phyloP scores from a whole-genome alignment of 768 basidiomycete species.

The Lactarius indigo region DNA sequence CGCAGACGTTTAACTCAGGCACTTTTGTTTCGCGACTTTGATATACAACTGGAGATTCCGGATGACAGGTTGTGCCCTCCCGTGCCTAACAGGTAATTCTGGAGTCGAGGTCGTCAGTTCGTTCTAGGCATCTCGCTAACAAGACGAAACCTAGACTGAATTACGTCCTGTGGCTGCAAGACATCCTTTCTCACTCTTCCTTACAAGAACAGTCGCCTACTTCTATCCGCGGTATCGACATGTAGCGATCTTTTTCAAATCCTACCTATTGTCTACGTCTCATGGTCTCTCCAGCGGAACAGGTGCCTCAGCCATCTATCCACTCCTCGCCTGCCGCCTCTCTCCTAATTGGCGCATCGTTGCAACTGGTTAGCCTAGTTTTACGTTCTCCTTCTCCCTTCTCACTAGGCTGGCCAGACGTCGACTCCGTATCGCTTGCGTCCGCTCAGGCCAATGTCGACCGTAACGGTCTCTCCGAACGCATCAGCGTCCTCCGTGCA shows the following conservation, averaged over 20 bases:
- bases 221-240: constrained; percentile 58
- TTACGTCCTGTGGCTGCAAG: constrained; percentile 83
- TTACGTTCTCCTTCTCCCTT: background rate
- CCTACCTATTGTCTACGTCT: background rate
- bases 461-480: constrained; percentile 49
- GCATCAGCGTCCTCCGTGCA: constrained; percentile 47
- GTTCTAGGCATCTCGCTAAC: background rate
- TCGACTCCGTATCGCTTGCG: constrained; percentile 59
- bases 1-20: constrained; percentile 75
- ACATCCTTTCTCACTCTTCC: constrained; percentile 38
- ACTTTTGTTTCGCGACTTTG: constrained; percentile 72
- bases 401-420: constrained; percentile 43
- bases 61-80: constrained; percentile 82
- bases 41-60: constrained; percentile 57
- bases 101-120: background rate
- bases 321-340: constrained; percentile 62
- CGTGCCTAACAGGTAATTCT: constrained; percentile 38
- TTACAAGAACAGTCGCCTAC: constrained; percentile 1
- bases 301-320: constrained; percentile 87
- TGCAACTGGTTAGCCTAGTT: constrained; percentile 55
- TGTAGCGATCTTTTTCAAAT: constrained; percentile 45
- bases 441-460: constrained; percentile 57
- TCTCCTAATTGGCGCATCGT: constrained; percentile 54
- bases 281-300: constrained; percentile 60
- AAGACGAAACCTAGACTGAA: constrained; percentile 53